Conservation (phyloP, 805 yeast genomes). For the Metschnikowia orientalis region DNA sequence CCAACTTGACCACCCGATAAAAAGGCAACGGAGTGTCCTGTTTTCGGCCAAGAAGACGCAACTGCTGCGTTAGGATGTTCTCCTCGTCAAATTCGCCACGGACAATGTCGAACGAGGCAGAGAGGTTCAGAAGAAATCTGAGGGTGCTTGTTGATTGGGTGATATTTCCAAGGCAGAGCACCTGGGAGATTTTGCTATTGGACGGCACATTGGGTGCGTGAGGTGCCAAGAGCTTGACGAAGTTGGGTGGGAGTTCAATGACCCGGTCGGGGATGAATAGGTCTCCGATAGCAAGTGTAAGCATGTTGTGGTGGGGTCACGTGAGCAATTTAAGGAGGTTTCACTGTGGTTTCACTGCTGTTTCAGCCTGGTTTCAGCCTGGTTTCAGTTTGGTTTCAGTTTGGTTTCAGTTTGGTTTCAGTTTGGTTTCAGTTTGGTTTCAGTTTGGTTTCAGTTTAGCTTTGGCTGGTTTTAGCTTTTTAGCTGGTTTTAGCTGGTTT, state of each 20-base stretch:
- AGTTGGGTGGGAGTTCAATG: constrained; percentile 55
- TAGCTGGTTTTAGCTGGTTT: too few relatives aligned
- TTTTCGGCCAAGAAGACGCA: constrained; percentile 18
- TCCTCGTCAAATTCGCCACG: constrained; percentile 76
- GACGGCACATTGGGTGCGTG: constrained; percentile 38
- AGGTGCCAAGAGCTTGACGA: constrained; percentile 73
- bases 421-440: too few relatives aligned
- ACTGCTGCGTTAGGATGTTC: constrained; percentile 31
- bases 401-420: too few relatives aligned
- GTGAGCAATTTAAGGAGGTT: background rate
- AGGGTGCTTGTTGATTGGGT: constrained; percentile 62
- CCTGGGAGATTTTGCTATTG: constrained; percentile 72
- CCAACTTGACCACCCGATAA: constrained; percentile 61
- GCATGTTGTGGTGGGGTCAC: constrained; percentile 24
- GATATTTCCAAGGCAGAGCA: constrained; percentile 79
- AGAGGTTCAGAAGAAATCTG: constrained; percentile 59
- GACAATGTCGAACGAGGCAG: constrained; percentile 71
- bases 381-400: too few relatives aligned
- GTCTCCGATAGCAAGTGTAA: constrained; percentile 77
- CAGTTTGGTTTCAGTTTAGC: too few relatives aligned
- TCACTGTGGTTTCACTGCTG: background rate
- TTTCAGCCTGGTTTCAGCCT: too few relatives aligned
- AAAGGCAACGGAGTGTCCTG: constrained; percentile 44
- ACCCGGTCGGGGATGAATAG: constrained; percentile 87
- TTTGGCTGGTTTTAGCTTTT: too few relatives aligned